A percentile compares a stretch with the other conserved stretches of the same genome.
These are phyloP conservation scores for Daldinia bambusicola DNA, from an alignment of 495 filamentous ascomycete species.

Conservation along the genomic window DNA sequence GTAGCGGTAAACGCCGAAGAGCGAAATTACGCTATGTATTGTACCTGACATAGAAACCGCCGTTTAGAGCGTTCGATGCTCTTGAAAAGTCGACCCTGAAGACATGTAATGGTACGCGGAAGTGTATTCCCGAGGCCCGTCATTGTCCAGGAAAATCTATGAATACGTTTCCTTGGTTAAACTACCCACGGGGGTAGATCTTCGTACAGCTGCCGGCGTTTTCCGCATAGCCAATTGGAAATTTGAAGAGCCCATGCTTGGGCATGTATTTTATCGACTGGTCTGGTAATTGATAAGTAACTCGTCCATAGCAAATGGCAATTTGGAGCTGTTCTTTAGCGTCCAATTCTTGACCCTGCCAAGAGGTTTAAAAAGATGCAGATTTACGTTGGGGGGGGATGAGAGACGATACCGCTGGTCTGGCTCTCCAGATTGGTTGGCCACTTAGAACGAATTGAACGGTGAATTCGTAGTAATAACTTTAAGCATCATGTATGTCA, in stretches of 20 bases:
- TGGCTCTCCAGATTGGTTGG: slow-evolving; percentile 14
- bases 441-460: neutral
- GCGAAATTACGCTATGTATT: neutral
- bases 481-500: slow-evolving; percentile 46
- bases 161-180: neutral
- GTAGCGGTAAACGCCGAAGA: neutral
- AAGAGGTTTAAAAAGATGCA: slow-evolving; percentile 12
- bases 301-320: neutral
- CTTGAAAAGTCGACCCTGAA: neutral
- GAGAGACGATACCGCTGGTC: neutral
- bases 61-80: neutral
- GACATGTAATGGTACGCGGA: neutral
- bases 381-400: neutral
- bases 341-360: slow-evolving; percentile 1
- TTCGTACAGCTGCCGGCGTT: neutral
- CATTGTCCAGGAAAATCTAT: neutral
- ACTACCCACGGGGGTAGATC: neutral
- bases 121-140: neutral
- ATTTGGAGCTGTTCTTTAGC: neutral
- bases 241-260: neutral
- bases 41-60: neutral
- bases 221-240: neutral
- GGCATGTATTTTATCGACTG: neutral
- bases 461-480: slow-evolving; percentile 36
- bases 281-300: neutral